Base-by-base conservation (phyloP, 1,284 basidiomycete genomes). In the Clitocybe nebularis region DNA sequence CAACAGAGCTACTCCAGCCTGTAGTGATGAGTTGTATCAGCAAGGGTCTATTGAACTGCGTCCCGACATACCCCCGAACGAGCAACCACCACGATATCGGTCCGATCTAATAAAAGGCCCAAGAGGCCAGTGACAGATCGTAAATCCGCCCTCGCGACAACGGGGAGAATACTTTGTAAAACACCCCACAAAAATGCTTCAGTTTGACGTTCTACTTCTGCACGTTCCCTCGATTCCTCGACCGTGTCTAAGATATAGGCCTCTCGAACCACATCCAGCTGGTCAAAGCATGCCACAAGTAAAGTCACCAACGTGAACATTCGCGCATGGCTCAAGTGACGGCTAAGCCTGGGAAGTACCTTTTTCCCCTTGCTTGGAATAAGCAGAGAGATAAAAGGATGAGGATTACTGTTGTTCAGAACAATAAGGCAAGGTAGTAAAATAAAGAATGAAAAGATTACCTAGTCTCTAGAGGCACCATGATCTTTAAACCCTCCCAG, bases 381-480 rank as follows among this genome's bases (percentile, higher is more conserved):
- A 35, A 99, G 74, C 30, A 99, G 75, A 1, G 93, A 93, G 53
- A 99, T 86, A 68, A 99, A 98, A 0, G 96, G 96, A 68, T 99
- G 96, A 3, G 95, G 95, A 48, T 89, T 76, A 58, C 91, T 93
- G 53, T 22, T 47, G 20, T n/a, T n/a, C n/a, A 25, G 24, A 36
- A 26, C 37, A 39, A 17, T 36, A 43, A 13, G 22, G 36, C 13
- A 24, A 10, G 22, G 23, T 24, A 41, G 36, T 19, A 29, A 36
- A 17, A 28, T 30, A 9, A 13, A 25, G 24, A 41, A 39, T 5
- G 28, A 30, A 35, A 41, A 38, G 19, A 54, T 21, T 47, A 72
- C 86, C 92, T 93, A 25, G 91, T 87, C 60, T 94, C 93, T 8
- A 99, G 77, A 19, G 93, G 93, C 33, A 92, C 87, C 72, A 91